Percentiles rank a stretch among this genome's conserved stretches.
Conservation (phyloP, 345 rosid species). For the Turritis glabra region DNA sequence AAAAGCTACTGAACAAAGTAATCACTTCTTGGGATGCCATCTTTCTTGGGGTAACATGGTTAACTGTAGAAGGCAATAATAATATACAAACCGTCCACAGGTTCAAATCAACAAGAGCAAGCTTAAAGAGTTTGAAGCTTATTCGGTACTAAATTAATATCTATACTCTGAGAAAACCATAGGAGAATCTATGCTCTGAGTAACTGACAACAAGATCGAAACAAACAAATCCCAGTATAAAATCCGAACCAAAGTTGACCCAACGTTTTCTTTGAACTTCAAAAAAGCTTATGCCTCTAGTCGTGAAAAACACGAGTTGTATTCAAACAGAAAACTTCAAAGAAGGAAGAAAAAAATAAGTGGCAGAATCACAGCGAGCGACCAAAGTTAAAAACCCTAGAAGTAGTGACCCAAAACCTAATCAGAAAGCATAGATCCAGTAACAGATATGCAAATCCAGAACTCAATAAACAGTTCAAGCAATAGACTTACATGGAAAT, state of each 20-base stretch:
- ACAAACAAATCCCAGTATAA: not conserved
- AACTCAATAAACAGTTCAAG: not conserved
- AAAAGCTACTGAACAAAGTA: not conserved
- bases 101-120: constrained; percentile 1
- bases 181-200: not conserved
- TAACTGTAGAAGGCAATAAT: not conserved
- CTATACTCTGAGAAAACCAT: not conserved
- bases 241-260: not conserved
- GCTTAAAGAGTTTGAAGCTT: not conserved
- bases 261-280: not conserved
- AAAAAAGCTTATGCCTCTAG: not conserved
- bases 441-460: not conserved
- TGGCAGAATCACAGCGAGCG: constrained; percentile 9
- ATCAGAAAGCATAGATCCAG: constrained; percentile 35
- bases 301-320: not conserved
- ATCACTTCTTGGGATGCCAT: too few relatives aligned
- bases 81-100: not conserved
- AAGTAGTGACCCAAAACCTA: constrained; percentile 10
- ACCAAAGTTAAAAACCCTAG: constrained; percentile 22
- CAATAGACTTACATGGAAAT: constrained; percentile 34
- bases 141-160: not conserved
- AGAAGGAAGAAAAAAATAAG: not conserved
- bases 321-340: not conserved
- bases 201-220: not conserved
- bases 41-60: too few relatives aligned